Evolutionary conservation across 371 early-diverging fungal genomes (phyloP).

Genomic region (Smittium mucronatum): DNA sequence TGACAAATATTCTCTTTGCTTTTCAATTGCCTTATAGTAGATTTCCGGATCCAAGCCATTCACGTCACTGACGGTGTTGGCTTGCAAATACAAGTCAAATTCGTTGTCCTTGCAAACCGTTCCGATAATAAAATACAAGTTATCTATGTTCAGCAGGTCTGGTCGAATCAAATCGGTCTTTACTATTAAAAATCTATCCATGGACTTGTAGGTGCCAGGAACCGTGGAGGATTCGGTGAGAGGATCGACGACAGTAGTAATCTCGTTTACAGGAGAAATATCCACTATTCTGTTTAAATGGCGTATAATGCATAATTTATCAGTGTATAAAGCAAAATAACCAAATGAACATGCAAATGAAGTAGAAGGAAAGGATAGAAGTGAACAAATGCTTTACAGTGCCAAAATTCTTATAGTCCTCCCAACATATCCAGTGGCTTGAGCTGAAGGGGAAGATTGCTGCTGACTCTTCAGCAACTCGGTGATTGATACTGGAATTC

Average conservation of each 20-base stretch:
- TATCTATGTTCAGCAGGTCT: background rate
- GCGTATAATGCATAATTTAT: background rate
- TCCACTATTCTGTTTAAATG: background rate
- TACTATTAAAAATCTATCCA: background rate
- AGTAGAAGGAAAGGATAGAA: background rate
- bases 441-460: background rate
- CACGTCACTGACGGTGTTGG: background rate
- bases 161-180: background rate
- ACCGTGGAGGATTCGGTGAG: background rate
- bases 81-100: background rate
- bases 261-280: background rate
- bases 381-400: background rate
- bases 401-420: background rate
- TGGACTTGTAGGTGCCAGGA: background rate
- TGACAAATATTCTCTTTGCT: background rate
- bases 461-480: background rate
- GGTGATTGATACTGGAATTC: background rate
- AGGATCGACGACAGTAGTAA: background rate
- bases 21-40: background rate
- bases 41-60: background rate
- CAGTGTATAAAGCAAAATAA: background rate
- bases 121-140: background rate
- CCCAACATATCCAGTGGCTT: background rate
- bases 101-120: background rate
- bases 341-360: background rate